Percentiles rank a stretch among this genome's conserved stretches.
Evolutionary conservation across 768 basidiomycete species (phyloP).

Genomic region (Lactarius psammicola): DNA sequence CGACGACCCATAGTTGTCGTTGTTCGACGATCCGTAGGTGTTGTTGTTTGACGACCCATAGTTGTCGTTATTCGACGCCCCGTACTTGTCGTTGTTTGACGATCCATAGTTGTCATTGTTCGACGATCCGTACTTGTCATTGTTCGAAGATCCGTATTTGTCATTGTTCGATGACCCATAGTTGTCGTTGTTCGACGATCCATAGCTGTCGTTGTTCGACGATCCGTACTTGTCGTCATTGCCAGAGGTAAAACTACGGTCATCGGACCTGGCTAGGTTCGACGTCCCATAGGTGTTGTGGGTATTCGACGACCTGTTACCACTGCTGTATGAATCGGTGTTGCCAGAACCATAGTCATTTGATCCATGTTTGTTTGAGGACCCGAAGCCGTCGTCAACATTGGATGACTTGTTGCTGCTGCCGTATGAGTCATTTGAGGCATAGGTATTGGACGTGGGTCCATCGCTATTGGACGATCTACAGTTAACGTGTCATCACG

Average conservation of each 20-base stretch:
- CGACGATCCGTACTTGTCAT: conserved; percentile 33
- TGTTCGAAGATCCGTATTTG: conserved; percentile 32
- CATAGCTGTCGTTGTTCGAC: not conserved
- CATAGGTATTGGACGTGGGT: too few species aligned
- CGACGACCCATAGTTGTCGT: conserved; percentile 33
- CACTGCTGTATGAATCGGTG: conserved; percentile 13
- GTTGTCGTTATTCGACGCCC: conserved; percentile 29
- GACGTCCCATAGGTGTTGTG: conserved; percentile 28
- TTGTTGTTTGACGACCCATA: not conserved
- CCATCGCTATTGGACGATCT: not conserved
- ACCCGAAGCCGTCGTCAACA: not conserved
- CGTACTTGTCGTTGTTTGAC: conserved; percentile 10
- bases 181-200: not conserved
- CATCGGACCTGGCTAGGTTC: too few species aligned
- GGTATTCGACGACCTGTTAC: conserved; percentile 21
- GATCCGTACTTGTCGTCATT: conserved; percentile 6
- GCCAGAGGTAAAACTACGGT: too few species aligned
- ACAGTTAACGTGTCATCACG: not conserved
- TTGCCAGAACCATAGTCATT: not conserved
- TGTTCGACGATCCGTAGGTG: conserved; percentile 29
- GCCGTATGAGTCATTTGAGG: too few species aligned
- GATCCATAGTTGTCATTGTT: conserved; percentile 24
- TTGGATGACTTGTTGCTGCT: not conserved
- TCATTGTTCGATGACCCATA: conserved; percentile 30
- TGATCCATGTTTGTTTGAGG: not conserved